These are phyloP conservation scores for Salvia miltiorrhiza DNA, from an alignment of 257 asterid species.

Conservation along the genomic window DNA sequence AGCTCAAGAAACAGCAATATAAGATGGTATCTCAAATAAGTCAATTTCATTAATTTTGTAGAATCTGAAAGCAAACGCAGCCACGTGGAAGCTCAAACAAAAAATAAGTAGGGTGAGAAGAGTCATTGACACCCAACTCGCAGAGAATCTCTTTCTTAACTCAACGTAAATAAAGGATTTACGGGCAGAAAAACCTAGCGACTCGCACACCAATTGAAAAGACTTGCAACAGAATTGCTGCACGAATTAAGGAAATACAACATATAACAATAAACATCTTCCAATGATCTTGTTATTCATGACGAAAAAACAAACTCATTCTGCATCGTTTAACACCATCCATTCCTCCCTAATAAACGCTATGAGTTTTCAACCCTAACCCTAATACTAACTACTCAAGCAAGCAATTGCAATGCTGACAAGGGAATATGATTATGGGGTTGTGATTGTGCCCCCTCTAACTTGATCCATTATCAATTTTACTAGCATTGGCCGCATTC, in stretches of 20 bases:
- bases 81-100: not conserved
- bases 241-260: not conserved
- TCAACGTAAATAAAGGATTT: not conserved
- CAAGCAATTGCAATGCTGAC: not conserved
- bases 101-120: not conserved
- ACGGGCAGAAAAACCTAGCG: not conserved
- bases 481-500: not conserved
- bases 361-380: not conserved
- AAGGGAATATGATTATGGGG: not conserved
- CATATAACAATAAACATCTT: not conserved
- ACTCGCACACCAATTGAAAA: not conserved
- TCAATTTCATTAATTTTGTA: not conserved
- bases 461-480: not conserved
- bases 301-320: not conserved
- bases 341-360: not conserved
- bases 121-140: not conserved
- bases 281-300: not conserved
- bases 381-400: not conserved
- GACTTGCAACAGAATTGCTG: not conserved
- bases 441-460: not conserved
- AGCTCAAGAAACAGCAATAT: not conserved
- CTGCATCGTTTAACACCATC: not conserved
- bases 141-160: not conserved
- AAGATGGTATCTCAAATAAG: not conserved
- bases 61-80: not conserved